A percentile compares a stretch with the other conserved stretches of the same genome.
These are phyloP conservation scores for Pyracantha coccinea DNA, from an alignment of 331 rosid genomes.

Conservation along the genomic window DNA sequence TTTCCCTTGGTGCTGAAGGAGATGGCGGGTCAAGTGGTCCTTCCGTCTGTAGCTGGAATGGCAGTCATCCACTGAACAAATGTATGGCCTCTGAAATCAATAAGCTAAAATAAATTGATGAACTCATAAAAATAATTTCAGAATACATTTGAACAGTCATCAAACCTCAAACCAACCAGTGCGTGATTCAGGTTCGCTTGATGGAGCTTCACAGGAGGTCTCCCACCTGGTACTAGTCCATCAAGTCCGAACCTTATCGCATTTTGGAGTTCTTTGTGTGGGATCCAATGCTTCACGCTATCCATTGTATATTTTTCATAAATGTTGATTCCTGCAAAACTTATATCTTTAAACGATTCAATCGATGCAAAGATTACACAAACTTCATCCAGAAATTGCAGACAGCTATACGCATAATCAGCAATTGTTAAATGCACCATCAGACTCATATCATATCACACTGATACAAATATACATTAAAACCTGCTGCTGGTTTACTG, in stretches of 20 bases:
- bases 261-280: conserved; percentile 84
- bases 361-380: not conserved
- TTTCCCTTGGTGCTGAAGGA: conserved; percentile 54
- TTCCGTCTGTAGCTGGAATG: conserved; percentile 68
- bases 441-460: not conserved
- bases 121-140: not conserved
- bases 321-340: conserved; percentile 54
- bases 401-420: not conserved
- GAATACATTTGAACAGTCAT: conserved; percentile 1
- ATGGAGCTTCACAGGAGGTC: conserved; percentile 98
- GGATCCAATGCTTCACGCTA: conserved; percentile 98
- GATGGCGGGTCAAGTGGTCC: conserved; percentile 80
- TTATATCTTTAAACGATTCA: conserved; percentile 8
- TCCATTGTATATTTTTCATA: conserved; percentile 17
- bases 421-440: not conserved
- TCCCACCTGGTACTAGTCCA: conserved; percentile 95
- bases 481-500: not conserved
- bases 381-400: not conserved
- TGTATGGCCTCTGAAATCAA: conserved; percentile 55
- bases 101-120: not conserved
- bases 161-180: conserved; percentile 46
- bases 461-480: not conserved
- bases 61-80: conserved; percentile 56
- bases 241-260: conserved; percentile 60
- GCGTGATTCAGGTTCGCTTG: conserved; percentile 81